These are phyloP conservation scores for Elaeis oleifera DNA, from an alignment of 202 grass and related monocot genomes.

Conservation along the genomic window DNA sequence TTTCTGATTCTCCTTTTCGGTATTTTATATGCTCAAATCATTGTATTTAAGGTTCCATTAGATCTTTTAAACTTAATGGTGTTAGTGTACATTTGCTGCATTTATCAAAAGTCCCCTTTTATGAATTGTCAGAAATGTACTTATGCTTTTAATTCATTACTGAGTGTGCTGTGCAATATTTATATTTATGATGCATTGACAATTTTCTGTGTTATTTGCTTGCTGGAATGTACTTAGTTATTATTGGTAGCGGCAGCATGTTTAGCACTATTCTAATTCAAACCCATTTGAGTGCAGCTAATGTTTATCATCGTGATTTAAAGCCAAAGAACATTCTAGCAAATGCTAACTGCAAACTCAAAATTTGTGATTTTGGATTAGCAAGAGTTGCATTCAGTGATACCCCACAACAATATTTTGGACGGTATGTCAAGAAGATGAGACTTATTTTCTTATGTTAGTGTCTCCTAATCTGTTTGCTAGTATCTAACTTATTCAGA, in stretches of 20 bases:
- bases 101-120: too few relatives aligned
- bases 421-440: slow-evolving; percentile 53
- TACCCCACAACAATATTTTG: slow-evolving; percentile 96
- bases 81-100: too few relatives aligned
- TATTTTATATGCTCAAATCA: too few relatives aligned
- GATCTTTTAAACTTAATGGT: too few relatives aligned
- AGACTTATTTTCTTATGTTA: too few relatives aligned
- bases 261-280: slow-evolving; percentile 24
- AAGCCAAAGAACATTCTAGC: slow-evolving; percentile 99
- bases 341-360: slow-evolving; percentile 96
- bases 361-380: slow-evolving; percentile 99
- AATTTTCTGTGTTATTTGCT: too few relatives aligned
- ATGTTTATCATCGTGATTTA: slow-evolving; percentile 96
- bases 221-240: background rate
- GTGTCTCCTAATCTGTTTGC: background rate
- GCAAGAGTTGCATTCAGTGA: slow-evolving; percentile 94
- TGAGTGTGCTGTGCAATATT: too few relatives aligned
- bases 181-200: too few relatives aligned
- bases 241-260: background rate
- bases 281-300: slow-evolving; percentile 53
- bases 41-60: too few relatives aligned
- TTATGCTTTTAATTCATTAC: too few relatives aligned
- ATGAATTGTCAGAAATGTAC: too few relatives aligned
- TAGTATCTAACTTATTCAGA: background rate
- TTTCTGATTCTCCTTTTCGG: too few relatives aligned